A percentile compares a stretch with the other conserved stretches of the same genome.
Conservation (phyloP, 2,329 filamentous ascomycete genomes). For the Mycosphaerella sp. region DNA sequence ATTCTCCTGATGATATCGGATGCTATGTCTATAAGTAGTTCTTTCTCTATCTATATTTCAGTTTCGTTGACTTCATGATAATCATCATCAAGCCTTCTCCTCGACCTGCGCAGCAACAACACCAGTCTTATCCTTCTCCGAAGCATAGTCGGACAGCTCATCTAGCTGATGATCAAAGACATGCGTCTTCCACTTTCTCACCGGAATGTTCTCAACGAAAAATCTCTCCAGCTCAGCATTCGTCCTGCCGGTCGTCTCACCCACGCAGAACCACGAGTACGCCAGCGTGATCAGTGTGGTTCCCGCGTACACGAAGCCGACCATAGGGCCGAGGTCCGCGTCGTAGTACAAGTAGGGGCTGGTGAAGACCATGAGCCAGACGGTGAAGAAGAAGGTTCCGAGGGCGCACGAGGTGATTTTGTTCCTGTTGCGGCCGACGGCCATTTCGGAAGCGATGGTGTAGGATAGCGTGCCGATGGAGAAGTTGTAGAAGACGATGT, state of each 20-base stretch:
- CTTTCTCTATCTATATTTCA: too few species aligned
- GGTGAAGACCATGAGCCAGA: conserved; percentile 40
- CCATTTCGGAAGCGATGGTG: conserved; percentile 39
- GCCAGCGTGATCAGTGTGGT: conserved; percentile 24
- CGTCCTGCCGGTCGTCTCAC: conserved; percentile 37
- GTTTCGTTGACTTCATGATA: too few species aligned
- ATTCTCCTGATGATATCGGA: too few species aligned
- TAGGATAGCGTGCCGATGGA: conserved; percentile 22
- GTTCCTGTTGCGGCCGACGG: conserved; percentile 45
- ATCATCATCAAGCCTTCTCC: not conserved
- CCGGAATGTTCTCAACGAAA: conserved; percentile 35
- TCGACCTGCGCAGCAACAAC: conserved; percentile 5
- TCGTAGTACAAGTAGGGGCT: conserved; percentile 41
- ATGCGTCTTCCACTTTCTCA: conserved; percentile 18
- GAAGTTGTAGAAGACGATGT: conserved; percentile 24
- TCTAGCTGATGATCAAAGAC: conserved; percentile 10
- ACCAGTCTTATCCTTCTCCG: conserved; percentile 12
- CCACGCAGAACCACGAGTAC: conserved; percentile 41
- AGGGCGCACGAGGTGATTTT: conserved; percentile 44
- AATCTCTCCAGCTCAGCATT: conserved; percentile 37
- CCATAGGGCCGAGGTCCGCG: conserved; percentile 34
- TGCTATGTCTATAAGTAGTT: too few species aligned
- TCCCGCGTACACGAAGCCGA: conserved; percentile 28
- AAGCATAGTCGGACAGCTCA: conserved; percentile 1
- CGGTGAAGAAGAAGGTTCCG: conserved; percentile 41